A percentile compares a stretch with the other conserved stretches of the same genome.
Conservation (phyloP, 352 stramenopile species). For the Paralagenidium karlingii region DNA sequence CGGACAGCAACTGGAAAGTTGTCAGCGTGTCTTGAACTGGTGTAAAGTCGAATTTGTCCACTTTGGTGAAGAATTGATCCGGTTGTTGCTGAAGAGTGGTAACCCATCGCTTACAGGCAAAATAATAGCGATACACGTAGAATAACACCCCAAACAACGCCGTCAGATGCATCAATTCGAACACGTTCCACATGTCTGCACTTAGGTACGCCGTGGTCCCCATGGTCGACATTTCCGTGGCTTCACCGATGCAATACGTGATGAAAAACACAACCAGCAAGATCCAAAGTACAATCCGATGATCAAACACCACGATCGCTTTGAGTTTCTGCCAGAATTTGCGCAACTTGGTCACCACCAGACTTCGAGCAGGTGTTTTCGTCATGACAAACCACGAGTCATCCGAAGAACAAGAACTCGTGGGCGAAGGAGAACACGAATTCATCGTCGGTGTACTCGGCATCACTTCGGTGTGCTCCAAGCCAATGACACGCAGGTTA, state of each 20-base stretch:
- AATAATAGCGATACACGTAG: slow-evolving; percentile 56
- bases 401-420: background rate
- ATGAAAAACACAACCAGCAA: slow-evolving; percentile 54
- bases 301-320: slow-evolving; percentile 20
- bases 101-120: too few relatives aligned
- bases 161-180: slow-evolving; percentile 66
- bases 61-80: slow-evolving; percentile 15
- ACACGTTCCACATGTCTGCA: slow-evolving; percentile 83
- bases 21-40: slow-evolving; percentile 37
- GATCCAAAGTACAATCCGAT: slow-evolving; percentile 54
- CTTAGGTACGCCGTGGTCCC: slow-evolving; percentile 54
- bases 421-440: background rate
- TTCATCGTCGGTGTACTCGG: background rate
- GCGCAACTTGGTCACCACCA: background rate
- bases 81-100: slow-evolving; percentile 1
- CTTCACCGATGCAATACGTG: slow-evolving; percentile 72
- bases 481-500: slow-evolving; percentile 61
- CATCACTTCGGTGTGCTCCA: slow-evolving; percentile 36
- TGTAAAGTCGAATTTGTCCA: slow-evolving; percentile 45
- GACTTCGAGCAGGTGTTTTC: background rate
- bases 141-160: slow-evolving; percentile 46
- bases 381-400: slow-evolving; percentile 8
- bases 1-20: slow-evolving; percentile 59
- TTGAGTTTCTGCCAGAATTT: background rate
- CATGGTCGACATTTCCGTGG: slow-evolving; percentile 69